Percentiles rank a stretch among this genome's conserved stretches.
These are phyloP conservation scores for Rhodamnia rubescens DNA, from an alignment of 345 rosid species.

Conservation along the genomic window DNA sequence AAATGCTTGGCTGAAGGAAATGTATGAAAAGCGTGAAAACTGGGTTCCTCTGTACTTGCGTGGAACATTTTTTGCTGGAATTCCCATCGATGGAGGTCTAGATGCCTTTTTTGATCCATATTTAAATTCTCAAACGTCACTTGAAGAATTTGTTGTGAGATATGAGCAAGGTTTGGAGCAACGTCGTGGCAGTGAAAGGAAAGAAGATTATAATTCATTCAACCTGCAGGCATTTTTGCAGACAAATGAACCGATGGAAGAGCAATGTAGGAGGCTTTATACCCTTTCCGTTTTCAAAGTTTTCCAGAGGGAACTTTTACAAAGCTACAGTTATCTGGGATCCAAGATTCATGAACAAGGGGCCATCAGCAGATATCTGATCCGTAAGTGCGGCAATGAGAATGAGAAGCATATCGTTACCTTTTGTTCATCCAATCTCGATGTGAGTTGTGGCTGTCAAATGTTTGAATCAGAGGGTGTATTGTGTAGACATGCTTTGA, in stretches of 20 bases:
- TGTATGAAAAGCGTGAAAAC: constrained; percentile 56
- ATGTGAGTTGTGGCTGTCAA: constrained; percentile 72
- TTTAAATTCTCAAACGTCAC: constrained; percentile 45
- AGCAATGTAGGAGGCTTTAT: constrained; percentile 71
- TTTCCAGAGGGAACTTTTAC: constrained; percentile 72
- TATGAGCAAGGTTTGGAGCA: constrained; percentile 61
- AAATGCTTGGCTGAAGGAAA: constrained; percentile 57
- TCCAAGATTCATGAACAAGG: constrained; percentile 71
- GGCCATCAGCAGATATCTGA: constrained; percentile 50
- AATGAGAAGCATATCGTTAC: constrained; percentile 59
- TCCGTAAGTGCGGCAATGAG: constrained; percentile 63
- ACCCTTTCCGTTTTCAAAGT: constrained; percentile 60
- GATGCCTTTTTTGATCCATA: constrained; percentile 58
- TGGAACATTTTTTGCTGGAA: constrained; percentile 71
- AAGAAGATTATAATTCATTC: constrained; percentile 70
- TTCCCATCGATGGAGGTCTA: constrained; percentile 35
- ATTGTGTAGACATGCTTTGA: constrained; percentile 68
- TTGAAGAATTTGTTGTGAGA: constrained; percentile 45
- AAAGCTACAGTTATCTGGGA: constrained; percentile 50
- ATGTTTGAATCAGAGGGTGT: constrained; percentile 91
- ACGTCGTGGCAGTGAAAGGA: constrained; percentile 65
- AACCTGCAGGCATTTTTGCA: constrained; percentile 56
- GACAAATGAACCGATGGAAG: constrained; percentile 78
- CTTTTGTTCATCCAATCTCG: constrained; percentile 45
- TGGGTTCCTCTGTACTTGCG: constrained; percentile 74